Base-by-base conservation (phyloP, 2,329 filamentous ascomycete genomes). In the Claviceps sp. region DNA sequence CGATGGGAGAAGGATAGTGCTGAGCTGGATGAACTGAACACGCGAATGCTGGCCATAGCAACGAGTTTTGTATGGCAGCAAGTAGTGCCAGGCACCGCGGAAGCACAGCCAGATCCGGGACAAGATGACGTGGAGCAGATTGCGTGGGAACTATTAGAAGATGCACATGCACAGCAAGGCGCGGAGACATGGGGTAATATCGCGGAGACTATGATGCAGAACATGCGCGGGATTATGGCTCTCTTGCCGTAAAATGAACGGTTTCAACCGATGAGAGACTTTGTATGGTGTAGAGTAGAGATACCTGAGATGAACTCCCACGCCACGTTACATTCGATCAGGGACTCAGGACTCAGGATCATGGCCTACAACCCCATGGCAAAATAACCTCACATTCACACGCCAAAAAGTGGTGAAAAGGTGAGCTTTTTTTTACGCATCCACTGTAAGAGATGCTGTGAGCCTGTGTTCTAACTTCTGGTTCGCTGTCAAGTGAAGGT, bases 1-100 rank as follows among this genome's bases (percentile, higher is more conserved):
- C 62, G 59, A 3, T 70, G 67, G 68, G 53, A 58, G 46, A 60
- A 66, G 45, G 67, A 70, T n/a, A 59, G 52, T 11, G 55, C 55
- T 34, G 60, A 64, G 24, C 56, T 69, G 26, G 51, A 55, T 18
- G 56, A 61, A 2, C 54, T 70, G 48, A 64, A 66, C 45, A 53
- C 58, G 16, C 54, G 57, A 30, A 57, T 61, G 14, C 53, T 62
- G 51, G 50, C 49, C 1, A 59, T 62, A 14, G 58, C 61, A 24
- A 46, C 38, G 9, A 49, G n/a, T 11, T 22, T 46, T 11, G 4
- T 53, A 63, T n/a, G 63, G 62, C 44, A 56, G 56, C 16, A 55
- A 18, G 52, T 69, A 26, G 58, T 65, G 49, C 65, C 66, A 8
- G 47, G 53, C 5, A 38, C 53, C 22, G 52, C 56, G 13, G 44